These are phyloP conservation scores for Suillus discolor DNA, from an alignment of 768 basidiomycete genomes.

Conservation along the genomic window DNA sequence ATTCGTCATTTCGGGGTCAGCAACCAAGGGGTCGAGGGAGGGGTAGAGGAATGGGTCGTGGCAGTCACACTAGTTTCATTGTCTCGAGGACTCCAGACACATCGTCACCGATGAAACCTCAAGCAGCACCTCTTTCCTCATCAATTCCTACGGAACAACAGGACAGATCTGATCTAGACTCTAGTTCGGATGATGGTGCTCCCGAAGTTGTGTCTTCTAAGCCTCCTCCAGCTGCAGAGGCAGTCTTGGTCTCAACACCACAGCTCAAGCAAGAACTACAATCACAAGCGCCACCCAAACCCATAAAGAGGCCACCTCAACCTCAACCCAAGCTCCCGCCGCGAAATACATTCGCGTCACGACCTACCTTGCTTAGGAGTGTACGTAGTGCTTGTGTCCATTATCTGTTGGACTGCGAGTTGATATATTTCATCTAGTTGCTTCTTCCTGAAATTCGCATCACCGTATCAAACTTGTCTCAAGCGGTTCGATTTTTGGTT, in stretches of 20 bases:
- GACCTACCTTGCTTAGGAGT: constrained; percentile 76
- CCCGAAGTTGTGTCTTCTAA: constrained; percentile 69
- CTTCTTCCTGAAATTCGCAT: constrained; percentile 84
- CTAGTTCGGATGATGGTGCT: constrained; percentile 42
- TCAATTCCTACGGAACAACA: not conserved
- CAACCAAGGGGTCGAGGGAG: constrained; percentile 20
- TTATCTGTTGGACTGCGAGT: not conserved
- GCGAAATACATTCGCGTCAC: constrained; percentile 66
- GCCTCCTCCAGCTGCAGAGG: constrained; percentile 17
- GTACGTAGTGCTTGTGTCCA: constrained; percentile 43
- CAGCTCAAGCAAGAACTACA: constrained; percentile 12
- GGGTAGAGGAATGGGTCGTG: constrained; percentile 35
- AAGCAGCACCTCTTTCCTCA: not conserved
- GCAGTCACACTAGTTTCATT: not conserved
- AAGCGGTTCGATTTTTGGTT: constrained; percentile 88
- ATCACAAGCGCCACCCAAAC: constrained; percentile 13
- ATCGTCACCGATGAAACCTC: not conserved
- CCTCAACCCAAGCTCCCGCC: constrained; percentile 52
- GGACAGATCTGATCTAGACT: constrained; percentile 24
- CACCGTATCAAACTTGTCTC: constrained; percentile 90
- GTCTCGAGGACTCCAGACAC: not conserved
- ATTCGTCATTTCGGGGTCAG: constrained; percentile 15
- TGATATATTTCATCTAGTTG: constrained; percentile 47
- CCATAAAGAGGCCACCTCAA: constrained; percentile 25
- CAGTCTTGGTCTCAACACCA: constrained; percentile 2